Conservation (phyloP, 768 basidiomycete species). For the Tylopilus felleus region DNA sequence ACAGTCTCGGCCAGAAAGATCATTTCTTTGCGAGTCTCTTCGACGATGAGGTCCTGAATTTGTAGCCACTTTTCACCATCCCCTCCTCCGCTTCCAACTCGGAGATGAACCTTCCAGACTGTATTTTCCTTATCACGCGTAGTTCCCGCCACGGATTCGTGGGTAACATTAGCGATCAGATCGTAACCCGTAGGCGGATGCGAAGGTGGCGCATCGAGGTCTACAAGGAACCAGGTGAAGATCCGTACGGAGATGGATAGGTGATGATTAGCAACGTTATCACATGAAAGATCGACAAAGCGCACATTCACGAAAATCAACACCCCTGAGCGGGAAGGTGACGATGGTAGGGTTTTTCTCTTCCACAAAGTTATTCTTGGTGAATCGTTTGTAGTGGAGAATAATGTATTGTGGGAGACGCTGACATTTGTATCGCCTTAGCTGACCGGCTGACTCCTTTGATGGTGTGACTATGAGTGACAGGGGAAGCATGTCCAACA, state of each 20-base stretch:
- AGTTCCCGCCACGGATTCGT: constrained; percentile 94
- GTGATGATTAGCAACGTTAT: constrained; percentile 18
- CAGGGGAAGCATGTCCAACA: constrained; percentile 17
- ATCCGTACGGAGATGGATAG: constrained; percentile 23
- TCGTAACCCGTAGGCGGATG: constrained; percentile 77
- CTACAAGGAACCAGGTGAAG: constrained; percentile 40
- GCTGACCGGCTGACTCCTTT: constrained; percentile 80
- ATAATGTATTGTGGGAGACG: constrained; percentile 89
- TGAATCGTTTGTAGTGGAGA: constrained; percentile 94
- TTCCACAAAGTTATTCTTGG: constrained; percentile 93
- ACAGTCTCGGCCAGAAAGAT: constrained; percentile 97
- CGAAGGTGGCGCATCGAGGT: constrained; percentile 67
- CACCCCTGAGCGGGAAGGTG: constrained; percentile 90
- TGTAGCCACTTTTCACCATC: constrained; percentile 94
- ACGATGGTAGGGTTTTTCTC: constrained; percentile 99
- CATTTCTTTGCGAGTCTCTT: constrained; percentile 96
- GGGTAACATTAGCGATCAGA: constrained; percentile 92
- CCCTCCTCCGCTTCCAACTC: constrained; percentile 69
- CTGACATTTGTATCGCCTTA: constrained; percentile 89
- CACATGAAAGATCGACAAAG: constrained; percentile 24
- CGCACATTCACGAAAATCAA: constrained; percentile 92
- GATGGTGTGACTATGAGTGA: constrained; percentile 15
- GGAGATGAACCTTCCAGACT: constrained; percentile 88
- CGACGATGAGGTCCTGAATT: constrained; percentile 94
- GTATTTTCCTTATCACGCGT: constrained; percentile 90